Base-by-base conservation (phyloP, 148 eudicot genomes). In the Salicornia ramosissima region DNA sequence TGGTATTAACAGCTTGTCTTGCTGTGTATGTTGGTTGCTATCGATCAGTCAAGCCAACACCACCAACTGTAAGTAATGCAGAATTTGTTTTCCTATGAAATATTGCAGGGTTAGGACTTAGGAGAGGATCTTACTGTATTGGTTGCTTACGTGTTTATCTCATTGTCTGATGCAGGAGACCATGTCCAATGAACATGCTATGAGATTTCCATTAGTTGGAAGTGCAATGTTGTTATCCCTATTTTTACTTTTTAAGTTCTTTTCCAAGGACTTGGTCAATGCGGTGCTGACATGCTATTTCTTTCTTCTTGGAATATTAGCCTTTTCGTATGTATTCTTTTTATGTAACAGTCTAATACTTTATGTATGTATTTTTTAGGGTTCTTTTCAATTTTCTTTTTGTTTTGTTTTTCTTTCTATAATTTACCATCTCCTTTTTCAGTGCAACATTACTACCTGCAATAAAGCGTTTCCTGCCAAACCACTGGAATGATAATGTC, bases 101-200 rank as follows among this genome's bases (percentile, higher is more conserved):
- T 9, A 3, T 33, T n/a, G 10, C 24, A 3, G 10, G 2, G 10
- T 36, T 4, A 22, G 19, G 64, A 3, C 6, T 6, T 21, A 29
- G 47, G 39, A 24, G 26, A 10, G 25, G 39, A 10, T 55, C 7
- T 15, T 62, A 36, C 19, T 22, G 40, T 26, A 40, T 57, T 31
- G 42, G 40, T 40, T 55, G 43, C 60, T 63, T 66, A 70, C 52
- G 55, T 43, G 5, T 71, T 47, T 40, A 21, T 67, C 15, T 31
- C 28, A 14, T 30, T 75, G 34, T 49, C 71, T 72, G 58, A 64
- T 86, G 79, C 88, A 94, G 98, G 98, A 94, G 79, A 88, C 97
- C 10, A 94, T 94, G 98, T 90, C 98, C 72, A 94, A 86, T 30
- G 96, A 90, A 76, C 98, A 94, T 71, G 98, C 98, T 21, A 88